Evolutionary conservation across 2,329 filamentous ascomycete genomes (phyloP).

Genomic region (Phaeosphaeriaceae sp.): DNA sequence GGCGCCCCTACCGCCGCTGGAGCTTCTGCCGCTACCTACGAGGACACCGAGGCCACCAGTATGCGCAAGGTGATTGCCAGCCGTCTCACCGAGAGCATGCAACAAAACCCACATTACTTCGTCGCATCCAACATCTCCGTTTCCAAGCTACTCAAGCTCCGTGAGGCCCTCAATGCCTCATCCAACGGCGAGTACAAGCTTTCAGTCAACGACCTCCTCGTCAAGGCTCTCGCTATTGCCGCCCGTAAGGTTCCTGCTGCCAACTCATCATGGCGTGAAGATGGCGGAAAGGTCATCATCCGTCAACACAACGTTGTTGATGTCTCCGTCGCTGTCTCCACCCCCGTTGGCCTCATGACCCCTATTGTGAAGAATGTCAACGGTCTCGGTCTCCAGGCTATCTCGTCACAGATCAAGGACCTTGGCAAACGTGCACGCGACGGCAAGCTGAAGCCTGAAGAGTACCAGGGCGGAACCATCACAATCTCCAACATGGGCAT

Average conservation of each 20-base stretch:
- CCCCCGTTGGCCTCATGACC: slow-evolving; percentile 92
- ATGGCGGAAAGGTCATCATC: slow-evolving; percentile 78
- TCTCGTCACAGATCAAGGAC: slow-evolving; percentile 91
- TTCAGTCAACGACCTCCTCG: slow-evolving; percentile 99
- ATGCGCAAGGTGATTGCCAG: slow-evolving; percentile 99
- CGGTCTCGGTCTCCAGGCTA: slow-evolving; percentile 82
- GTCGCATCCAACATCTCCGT: slow-evolving; percentile 92
- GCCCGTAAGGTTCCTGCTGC: slow-evolving; percentile 92
- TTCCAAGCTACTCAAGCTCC: slow-evolving; percentile 93
- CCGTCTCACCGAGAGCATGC: slow-evolving; percentile 86
- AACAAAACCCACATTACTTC: slow-evolving; percentile 98
- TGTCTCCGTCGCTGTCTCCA: slow-evolving; percentile 94
- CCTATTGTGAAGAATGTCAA: slow-evolving; percentile 93
- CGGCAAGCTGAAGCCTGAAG: slow-evolving; percentile 98
- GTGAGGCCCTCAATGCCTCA: slow-evolving; percentile 87
- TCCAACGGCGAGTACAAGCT: slow-evolving; percentile 97
- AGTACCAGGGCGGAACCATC: slow-evolving; percentile 98
- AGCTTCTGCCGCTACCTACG: slow-evolving; percentile 70
- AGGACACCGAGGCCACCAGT: slow-evolving; percentile 82
- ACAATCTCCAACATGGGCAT: slow-evolving; percentile 99
- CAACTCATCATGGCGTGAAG: slow-evolving; percentile 90
- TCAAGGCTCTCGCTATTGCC: slow-evolving; percentile 91
- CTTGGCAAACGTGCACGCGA: slow-evolving; percentile 95
- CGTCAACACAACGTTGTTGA: slow-evolving; percentile 93
- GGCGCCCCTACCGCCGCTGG: slow-evolving; percentile 55